These are phyloP conservation scores for Alloascoidea hylecoeti DNA, from an alignment of 805 yeast species.

Conservation along the genomic window DNA sequence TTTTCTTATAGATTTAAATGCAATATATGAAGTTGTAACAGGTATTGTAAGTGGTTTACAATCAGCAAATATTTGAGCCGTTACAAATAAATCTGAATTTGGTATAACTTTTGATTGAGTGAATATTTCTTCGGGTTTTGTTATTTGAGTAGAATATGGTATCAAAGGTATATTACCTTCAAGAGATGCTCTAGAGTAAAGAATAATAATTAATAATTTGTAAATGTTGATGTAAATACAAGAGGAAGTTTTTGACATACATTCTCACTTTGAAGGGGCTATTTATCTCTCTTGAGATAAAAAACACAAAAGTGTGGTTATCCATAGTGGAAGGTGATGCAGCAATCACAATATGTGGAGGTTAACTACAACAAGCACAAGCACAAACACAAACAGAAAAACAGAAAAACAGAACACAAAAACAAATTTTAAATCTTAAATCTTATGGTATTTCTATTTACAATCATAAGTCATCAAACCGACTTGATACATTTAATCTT, in stretches of 20 bases:
- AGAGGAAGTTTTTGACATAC: constrained; percentile 10
- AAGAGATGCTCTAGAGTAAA: constrained; percentile 17
- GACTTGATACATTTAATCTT: too few species aligned
- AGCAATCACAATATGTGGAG: too few species aligned
- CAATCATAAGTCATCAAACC: too few species aligned
- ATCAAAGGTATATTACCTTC: constrained; percentile 28
- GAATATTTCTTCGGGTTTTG: constrained; percentile 29
- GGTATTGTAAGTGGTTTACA: constrained; percentile 34
- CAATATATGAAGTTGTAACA: constrained; percentile 31
- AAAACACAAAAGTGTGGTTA: constrained; percentile 33
- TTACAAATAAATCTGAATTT: constrained; percentile 24
- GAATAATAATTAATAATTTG: constrained; percentile 2
- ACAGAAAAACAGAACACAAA: too few species aligned
- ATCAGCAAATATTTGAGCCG: constrained; percentile 29
- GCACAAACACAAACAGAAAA: too few species aligned
- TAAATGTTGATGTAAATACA: constrained; percentile 2
- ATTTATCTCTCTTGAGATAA: constrained; percentile 40
- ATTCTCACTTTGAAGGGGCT: constrained; percentile 34
- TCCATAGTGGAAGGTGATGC: constrained; percentile 14
- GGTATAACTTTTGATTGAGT: constrained; percentile 23
- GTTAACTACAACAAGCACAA: too few species aligned
- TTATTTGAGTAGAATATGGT: constrained; percentile 29
- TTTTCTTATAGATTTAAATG: constrained; percentile 19
- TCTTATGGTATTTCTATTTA: too few species aligned
- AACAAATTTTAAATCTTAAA: too few species aligned